These are phyloP conservation scores for Austropuccinia psidii DNA, from an alignment of 1,284 basidiomycete species.

Conservation along the genomic window DNA sequence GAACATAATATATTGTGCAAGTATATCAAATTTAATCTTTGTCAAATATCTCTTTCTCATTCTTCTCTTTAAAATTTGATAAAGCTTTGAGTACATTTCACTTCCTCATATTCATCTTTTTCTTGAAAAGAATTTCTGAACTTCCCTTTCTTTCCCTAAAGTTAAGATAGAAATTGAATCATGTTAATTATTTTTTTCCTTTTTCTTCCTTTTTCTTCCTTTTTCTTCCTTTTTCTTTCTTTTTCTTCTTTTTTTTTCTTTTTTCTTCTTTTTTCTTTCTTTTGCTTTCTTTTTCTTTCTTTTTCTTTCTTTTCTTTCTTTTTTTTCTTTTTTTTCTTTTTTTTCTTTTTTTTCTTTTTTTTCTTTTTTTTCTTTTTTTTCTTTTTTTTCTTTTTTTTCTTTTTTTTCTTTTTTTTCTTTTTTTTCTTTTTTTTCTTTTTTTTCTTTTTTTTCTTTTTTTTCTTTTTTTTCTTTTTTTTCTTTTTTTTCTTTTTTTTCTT, in stretches of 20 bases:
- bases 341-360: background rate
- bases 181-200: background rate
- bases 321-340: background rate
- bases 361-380: background rate
- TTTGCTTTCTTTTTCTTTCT: background rate
- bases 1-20: no score
- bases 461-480: no score
- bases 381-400: background rate
- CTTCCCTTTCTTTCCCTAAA: no score
- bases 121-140: no score
- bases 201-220: background rate
- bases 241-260: background rate
- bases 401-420: no score
- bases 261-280: background rate
- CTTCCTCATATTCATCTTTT: no score
- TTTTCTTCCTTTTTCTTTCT: background rate
- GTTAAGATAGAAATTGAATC: no score
- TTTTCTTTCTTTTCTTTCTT: background rate
- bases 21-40: background rate
- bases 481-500: no score
- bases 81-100: background rate
- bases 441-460: no score
- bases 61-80: background rate
- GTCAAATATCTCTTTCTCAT: background rate
- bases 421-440: no score